Percentiles rank a stretch among this genome's conserved stretches.
These are phyloP conservation scores for Fistulinella cinereoalba DNA, from an alignment of 1,284 basidiomycete species.

Conservation along the genomic window DNA sequence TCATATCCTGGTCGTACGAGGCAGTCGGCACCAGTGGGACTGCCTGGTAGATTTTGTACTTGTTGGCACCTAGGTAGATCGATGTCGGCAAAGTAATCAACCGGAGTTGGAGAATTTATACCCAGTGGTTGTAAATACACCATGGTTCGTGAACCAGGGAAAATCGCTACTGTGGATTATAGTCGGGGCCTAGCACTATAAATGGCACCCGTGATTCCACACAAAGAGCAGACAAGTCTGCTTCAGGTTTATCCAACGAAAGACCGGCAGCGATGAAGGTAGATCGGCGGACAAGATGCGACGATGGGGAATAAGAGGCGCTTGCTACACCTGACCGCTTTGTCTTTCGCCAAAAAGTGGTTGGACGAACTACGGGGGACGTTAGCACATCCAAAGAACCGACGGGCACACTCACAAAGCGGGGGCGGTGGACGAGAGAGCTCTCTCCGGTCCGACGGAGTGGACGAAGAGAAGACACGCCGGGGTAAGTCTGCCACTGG, in stretches of 20 bases:
- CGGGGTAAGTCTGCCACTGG: slow-evolving; percentile 20
- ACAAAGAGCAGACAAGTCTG: slow-evolving; percentile 63
- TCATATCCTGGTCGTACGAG: slow-evolving; percentile 3
- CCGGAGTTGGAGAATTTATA: slow-evolving; percentile 6
- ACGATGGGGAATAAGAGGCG: slow-evolving; percentile 64
- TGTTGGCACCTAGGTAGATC: slow-evolving; percentile 7
- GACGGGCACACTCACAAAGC: slow-evolving; percentile 50
- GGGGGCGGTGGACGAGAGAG: slow-evolving; percentile 58
- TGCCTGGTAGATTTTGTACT: slow-evolving; percentile 19
- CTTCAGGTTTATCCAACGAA: slow-evolving; percentile 53
- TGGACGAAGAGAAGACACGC: slow-evolving; percentile 28
- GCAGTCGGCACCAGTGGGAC: slow-evolving; percentile 3
- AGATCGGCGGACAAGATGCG: slow-evolving; percentile 65
- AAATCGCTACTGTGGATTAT: slow-evolving; percentile 19
- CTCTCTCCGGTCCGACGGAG: slow-evolving; percentile 37
- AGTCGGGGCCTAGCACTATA: slow-evolving; percentile 39
- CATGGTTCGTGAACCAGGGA: slow-evolving; percentile 3
- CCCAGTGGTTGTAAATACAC: slow-evolving; percentile 18
- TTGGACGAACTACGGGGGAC: slow-evolving; percentile 50
- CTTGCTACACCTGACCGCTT: slow-evolving; percentile 61
- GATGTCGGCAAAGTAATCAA: slow-evolving; percentile 5
- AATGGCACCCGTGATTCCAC: slow-evolving; percentile 57
- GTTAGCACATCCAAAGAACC: background rate
- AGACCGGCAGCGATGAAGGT: slow-evolving; percentile 73
- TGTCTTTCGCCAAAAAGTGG: slow-evolving; percentile 70